Evolutionary conservation across 208 protist genomes (phyloP).

Genomic region (Naegleria lovaniensis): DNA sequence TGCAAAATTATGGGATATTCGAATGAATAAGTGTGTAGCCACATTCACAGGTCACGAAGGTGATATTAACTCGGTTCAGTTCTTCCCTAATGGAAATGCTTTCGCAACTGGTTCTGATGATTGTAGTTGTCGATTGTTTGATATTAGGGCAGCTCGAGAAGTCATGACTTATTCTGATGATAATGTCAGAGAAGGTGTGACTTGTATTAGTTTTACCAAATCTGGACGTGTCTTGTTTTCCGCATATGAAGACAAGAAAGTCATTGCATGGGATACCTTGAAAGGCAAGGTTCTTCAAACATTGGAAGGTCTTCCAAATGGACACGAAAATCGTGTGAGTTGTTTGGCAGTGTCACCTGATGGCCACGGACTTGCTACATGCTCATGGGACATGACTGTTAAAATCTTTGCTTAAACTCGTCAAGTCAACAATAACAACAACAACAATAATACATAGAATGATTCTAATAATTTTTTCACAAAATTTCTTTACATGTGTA

Average conservation of each 20-base stretch:
- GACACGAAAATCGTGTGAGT: slow-evolving; percentile 71
- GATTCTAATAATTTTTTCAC: no score
- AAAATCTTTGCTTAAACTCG: slow-evolving; percentile 47
- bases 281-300: slow-evolving; percentile 49
- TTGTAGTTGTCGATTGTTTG: slow-evolving; percentile 65
- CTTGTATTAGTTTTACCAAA: slow-evolving; percentile 54
- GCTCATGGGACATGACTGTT: slow-evolving; percentile 64
- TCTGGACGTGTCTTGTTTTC: slow-evolving; percentile 57
- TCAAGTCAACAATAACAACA: no score
- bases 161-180: slow-evolving; percentile 63
- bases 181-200: slow-evolving; percentile 62
- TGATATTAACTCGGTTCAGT: slow-evolving; percentile 65
- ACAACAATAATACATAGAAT: no score
- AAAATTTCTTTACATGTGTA: no score
- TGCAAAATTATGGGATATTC: slow-evolving; percentile 71
- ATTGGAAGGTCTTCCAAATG: slow-evolving; percentile 22
- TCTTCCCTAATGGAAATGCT: slow-evolving; percentile 62
- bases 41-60: slow-evolving; percentile 71
- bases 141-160: slow-evolving; percentile 66
- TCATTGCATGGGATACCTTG: slow-evolving; percentile 76
- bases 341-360: slow-evolving; percentile 59
- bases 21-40: slow-evolving; percentile 53
- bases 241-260: slow-evolving; percentile 72
- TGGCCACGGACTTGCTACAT: slow-evolving; percentile 70
- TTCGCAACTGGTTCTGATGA: slow-evolving; percentile 75